These are phyloP conservation scores for Blastobotrys niveus DNA, from an alignment of 1,139 yeast species.

Conservation along the genomic window DNA sequence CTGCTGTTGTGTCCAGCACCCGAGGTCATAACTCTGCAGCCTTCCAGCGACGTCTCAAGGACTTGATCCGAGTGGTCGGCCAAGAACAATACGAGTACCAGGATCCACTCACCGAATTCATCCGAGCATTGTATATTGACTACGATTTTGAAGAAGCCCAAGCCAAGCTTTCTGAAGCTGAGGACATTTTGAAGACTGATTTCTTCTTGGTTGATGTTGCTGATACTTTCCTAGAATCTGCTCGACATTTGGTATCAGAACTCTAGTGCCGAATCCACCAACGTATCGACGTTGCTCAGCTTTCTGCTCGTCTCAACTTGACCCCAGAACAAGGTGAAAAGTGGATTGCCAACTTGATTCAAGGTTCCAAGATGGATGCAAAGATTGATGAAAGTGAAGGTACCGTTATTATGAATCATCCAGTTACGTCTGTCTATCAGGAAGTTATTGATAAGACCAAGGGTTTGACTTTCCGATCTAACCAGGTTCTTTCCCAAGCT, in stretches of 20 bases:
- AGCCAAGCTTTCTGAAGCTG: constrained; percentile 43
- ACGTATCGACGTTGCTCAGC: constrained; percentile 41
- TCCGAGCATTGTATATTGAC: constrained; percentile 49
- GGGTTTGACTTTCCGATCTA: constrained; percentile 52
- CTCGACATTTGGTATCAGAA: constrained; percentile 47
- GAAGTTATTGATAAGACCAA: constrained; percentile 57
- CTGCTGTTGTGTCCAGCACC: constrained; percentile 47
- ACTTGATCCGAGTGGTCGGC: constrained; percentile 48
- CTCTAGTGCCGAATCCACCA: constrained; percentile 51
- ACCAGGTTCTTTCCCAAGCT: constrained; percentile 43
- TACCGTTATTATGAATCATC: constrained; percentile 45
- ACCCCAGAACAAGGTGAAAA: constrained; percentile 44
- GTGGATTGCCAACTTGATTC: constrained; percentile 46
- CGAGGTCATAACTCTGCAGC: constrained; percentile 32
- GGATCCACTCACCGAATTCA: constrained; percentile 55
- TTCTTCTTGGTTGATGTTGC: constrained; percentile 47
- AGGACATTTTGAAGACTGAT: constrained; percentile 45
- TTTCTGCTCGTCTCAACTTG: constrained; percentile 42
- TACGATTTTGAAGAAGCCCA: constrained; percentile 52
- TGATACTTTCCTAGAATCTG: constrained; percentile 41
- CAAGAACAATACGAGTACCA: constrained; percentile 57
- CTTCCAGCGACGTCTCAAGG: constrained; percentile 50
- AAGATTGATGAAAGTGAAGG: constrained; percentile 46
- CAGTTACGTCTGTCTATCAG: constrained; percentile 45
- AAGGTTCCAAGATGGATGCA: constrained; percentile 47